Base-by-base conservation (phyloP, 2,329 filamentous ascomycete genomes). In the Zopfia rhizophila region DNA sequence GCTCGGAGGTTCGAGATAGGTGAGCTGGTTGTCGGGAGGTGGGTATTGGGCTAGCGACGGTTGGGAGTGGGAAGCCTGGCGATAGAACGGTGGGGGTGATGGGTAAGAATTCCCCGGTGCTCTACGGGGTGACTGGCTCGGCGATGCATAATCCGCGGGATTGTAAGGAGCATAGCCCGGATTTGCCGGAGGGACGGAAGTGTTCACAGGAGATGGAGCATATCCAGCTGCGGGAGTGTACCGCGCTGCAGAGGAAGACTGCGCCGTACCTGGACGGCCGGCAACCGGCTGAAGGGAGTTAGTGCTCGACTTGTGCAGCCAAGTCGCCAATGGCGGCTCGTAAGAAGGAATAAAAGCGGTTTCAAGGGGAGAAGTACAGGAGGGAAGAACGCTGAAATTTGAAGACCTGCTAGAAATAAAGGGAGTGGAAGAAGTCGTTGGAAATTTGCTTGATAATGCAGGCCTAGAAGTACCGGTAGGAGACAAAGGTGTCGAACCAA, bases 41-140 rank as follows among this genome's bases (percentile, higher is more conserved):
- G 41, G 56, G 50, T 52, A 40, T 22, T 48, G 51, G 17, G 47
- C 36, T 17, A 63, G 39, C 10, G 58, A 57, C 23, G 68, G 68
- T 49, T 72, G 68, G 5, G 68, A 72, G 37, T 58, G 65, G 10
- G 68, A 72, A 21, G 60, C 51, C 24, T 69, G 67, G 8, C 67
- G 65, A 32, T 59, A 65, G 51, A 70, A 66, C 5, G 66, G 65
- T 27, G 68, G 68, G 14, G 68, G 66, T 13, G 67, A 64, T 11
- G 63, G 53, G 29, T 65, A 65, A 7, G 47, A 38, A 19, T 56
- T 65, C 5, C 41, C 53, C 17, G 58, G 45, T 2, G 57, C 51
- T 32, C 49, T 49, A 31, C 63, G 61, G 19, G 47, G 17, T 18
- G 39, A 49, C 25, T 53, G 48, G 23, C 41, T 54, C 16, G 42